Conservation (phyloP, 1,284 basidiomycete species). For the Boletus holoroseus region DNA sequence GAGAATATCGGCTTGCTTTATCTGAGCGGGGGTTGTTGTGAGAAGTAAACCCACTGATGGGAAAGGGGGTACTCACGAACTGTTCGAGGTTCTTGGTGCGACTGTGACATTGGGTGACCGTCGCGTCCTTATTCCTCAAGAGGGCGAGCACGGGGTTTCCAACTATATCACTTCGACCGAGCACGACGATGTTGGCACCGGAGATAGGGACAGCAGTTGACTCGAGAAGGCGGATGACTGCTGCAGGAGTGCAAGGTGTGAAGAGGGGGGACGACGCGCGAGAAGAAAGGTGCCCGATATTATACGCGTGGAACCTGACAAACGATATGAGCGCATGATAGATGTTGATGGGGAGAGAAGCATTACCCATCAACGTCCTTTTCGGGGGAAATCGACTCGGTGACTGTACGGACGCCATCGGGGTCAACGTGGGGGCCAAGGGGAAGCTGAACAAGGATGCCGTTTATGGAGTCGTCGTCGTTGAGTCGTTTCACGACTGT, state of each 20-base stretch:
- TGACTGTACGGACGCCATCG: constrained; percentile 86
- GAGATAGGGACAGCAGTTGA: constrained; percentile 71
- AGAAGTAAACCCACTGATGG: constrained; percentile 7
- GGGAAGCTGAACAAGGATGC: constrained; percentile 96
- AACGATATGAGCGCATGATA: constrained; percentile 7
- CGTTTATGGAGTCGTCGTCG: constrained; percentile 76
- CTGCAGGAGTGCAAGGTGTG: constrained; percentile 93
- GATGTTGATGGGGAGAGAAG: constrained; percentile 10
- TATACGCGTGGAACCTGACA: constrained; percentile 92
- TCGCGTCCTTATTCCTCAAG: constrained; percentile 87
- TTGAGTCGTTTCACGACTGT: constrained; percentile 80
- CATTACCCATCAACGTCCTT: constrained; percentile 96
- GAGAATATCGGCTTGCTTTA: constrained; percentile 86
- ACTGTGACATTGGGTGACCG: constrained; percentile 97
- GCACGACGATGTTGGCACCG: constrained; percentile 84
- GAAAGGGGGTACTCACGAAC: constrained; percentile 50
- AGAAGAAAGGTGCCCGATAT: constrained; percentile 93
- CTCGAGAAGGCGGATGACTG: constrained; percentile 87
- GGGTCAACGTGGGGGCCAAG: constrained; percentile 80
- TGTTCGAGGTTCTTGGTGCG: constrained; percentile 76
- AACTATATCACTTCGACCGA: constrained; percentile 97
- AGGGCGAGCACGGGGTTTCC: constrained; percentile 93
- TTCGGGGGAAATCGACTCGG: constrained; percentile 88
- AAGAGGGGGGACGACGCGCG: constrained; percentile 89
- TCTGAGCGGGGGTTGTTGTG: constrained; percentile 36